Base-by-base conservation (phyloP, 2,329 filamentous ascomycete genomes). In the Aspergillus unguis region DNA sequence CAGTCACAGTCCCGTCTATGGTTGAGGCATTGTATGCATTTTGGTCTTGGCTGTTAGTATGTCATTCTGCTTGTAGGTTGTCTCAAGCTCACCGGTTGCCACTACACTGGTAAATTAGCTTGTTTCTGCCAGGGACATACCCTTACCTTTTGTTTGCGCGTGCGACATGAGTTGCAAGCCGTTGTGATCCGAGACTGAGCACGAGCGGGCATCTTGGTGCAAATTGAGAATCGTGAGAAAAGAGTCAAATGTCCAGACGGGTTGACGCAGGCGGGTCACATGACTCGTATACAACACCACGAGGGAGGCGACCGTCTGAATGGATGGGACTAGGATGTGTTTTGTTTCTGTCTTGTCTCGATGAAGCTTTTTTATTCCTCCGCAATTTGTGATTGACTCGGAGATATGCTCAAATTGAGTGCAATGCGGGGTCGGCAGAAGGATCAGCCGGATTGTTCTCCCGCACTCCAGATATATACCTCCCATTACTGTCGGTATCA, bases 91-190 rank as follows among this genome's bases (percentile, higher is more conserved):
- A 74, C 72, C 65, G 70, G 54, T 69, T 66, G 25, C 71, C 71
- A 56, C 67, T 71, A 55, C 72, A 74, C 72, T 74, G 48, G 6
- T 6, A 26, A 25, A 49, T 53, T 55, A 48, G 53, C 48, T 7
- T 7, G 38, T 38, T 27, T 38, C 44, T 44, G 48, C 29, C 9
- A 27, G 41, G 32, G 5, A 32, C 25, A 37, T 9, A 32, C 5
- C 25, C 59, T 37, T 52, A 74, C 72, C 65, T 74, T 75, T 52
- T 75, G 73, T 57, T 75, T 76, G 36, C 71, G 67, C 4, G 66
- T 64, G 6, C 73, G 68, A 56, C 73, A 75, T 1, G 69, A 64
- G 55, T 72, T 73, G 52, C 73, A 75, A 4, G 73, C 71, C 1
- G 65, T 66, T 17, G 71, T 73, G 38, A 72, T 73, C 6, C 72